These are phyloP conservation scores for Hypoxylon sp. DNA, from an alignment of 2,329 filamentous ascomycete genomes.

Conservation along the genomic window DNA sequence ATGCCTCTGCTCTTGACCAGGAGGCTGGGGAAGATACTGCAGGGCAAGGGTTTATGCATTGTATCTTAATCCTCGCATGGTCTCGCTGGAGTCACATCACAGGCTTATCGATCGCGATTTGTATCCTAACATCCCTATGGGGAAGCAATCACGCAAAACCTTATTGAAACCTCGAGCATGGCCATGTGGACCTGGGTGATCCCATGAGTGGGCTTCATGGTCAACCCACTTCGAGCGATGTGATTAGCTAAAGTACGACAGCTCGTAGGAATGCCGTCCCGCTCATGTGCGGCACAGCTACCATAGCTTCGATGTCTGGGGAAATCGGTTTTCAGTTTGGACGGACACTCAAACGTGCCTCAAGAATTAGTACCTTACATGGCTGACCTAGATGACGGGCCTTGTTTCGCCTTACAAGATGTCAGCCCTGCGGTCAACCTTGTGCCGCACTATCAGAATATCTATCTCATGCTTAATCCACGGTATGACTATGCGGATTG, in stretches of 20 bases:
- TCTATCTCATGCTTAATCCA: neutral
- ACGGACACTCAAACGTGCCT: neutral
- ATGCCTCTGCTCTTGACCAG: no score
- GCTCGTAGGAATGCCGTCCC: slow-evolving; percentile 3
- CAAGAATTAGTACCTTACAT: neutral
- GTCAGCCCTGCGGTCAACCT: slow-evolving; percentile 12
- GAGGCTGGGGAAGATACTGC: no score
- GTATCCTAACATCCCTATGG: neutral
- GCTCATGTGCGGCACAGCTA: slow-evolving; percentile 15
- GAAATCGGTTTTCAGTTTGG: slow-evolving; percentile 1
- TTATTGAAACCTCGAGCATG: slow-evolving; percentile 9
- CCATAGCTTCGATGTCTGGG: slow-evolving; percentile 11
- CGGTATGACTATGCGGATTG: neutral
- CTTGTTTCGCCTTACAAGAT: slow-evolving; percentile 2
- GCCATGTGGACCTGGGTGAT: neutral
- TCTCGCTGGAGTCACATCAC: neutral
- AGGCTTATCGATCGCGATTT: neutral
- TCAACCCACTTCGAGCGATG: neutral
- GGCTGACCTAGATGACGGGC: no score
- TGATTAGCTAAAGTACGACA: slow-evolving; percentile 16
- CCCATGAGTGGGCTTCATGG: neutral
- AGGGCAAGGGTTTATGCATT: no score
- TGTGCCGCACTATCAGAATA: neutral
- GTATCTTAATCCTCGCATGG: slow-evolving; percentile 1
- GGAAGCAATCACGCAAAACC: slow-evolving; percentile 5